A percentile compares a stretch with the other conserved stretches of the same genome.
phyloP scores from a whole-genome alignment of 1,284 basidiomycete species.

The Trametes hirsuta region DNA sequence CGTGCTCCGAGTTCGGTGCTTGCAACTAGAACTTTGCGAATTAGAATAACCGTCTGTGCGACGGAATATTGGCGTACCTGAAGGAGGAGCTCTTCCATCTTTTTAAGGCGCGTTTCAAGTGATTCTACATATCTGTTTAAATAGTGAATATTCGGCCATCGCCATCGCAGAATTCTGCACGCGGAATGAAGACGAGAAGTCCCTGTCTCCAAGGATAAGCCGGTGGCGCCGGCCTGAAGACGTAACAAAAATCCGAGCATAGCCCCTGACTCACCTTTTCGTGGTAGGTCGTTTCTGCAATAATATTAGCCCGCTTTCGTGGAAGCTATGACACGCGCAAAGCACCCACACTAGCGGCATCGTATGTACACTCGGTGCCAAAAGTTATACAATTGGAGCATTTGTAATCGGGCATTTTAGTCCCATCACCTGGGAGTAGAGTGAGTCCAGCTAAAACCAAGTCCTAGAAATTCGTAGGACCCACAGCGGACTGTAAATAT shows the following conservation, averaged over 20 bases:
- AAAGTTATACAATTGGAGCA: constrained; percentile 83
- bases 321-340: background rate
- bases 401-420: constrained; percentile 57
- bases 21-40: constrained; percentile 41
- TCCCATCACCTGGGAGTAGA: constrained; percentile 32
- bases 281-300: constrained; percentile 78
- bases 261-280: constrained; percentile 58
- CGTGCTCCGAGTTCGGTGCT: constrained; percentile 48
- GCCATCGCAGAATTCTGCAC: no score
- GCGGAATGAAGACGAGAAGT: no score
- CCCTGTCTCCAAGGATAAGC: no score
- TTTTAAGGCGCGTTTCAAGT: constrained; percentile 69
- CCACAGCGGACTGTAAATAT: constrained; percentile 15
- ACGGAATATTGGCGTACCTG: constrained; percentile 44
- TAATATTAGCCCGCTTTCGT: background rate
- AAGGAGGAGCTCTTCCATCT: constrained; percentile 68
- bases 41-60: background rate
- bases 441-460: background rate
- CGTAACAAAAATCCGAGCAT: no score
- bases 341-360: constrained; percentile 64
- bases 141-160: background rate
- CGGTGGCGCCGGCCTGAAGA: no score
- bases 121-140: constrained; percentile 65
- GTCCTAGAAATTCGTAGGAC: background rate
- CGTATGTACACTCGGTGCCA: constrained; percentile 77